These are phyloP conservation scores for Kalmanozyma brasiliensis DNA, from an alignment of 1,284 basidiomycete species.

Conservation along the genomic window DNA sequence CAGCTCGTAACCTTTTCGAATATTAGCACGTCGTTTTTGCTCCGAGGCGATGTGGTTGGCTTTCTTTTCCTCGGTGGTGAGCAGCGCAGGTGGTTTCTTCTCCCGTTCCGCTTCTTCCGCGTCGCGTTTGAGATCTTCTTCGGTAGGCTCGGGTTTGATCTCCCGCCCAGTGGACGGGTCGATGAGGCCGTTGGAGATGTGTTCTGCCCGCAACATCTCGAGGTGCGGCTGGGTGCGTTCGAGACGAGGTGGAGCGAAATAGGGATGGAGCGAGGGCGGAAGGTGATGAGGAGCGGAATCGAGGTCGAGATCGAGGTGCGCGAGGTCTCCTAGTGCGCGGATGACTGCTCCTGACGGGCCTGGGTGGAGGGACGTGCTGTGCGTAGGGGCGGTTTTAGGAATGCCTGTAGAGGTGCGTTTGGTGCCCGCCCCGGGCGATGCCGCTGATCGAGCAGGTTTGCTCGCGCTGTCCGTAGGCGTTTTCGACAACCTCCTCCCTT, in stretches of 20 bases:
- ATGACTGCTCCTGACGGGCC: slow-evolving; percentile 29
- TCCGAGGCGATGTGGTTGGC: slow-evolving; percentile 94
- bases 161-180: slow-evolving; percentile 27
- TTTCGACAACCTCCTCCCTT: slow-evolving; percentile 9
- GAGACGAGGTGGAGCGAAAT: slow-evolving; percentile 31
- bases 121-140: slow-evolving; percentile 29
- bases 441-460: slow-evolving; percentile 9
- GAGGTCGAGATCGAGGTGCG: slow-evolving; percentile 35
- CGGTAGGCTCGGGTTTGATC: slow-evolving; percentile 36
- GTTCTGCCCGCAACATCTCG: slow-evolving; percentile 38
- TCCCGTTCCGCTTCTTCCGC: slow-evolving; percentile 39
- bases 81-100: slow-evolving; percentile 71
- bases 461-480: slow-evolving; percentile 18
- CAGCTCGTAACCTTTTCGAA: slow-evolving; percentile 86
- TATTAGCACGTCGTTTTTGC: slow-evolving; percentile 87
- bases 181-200: slow-evolving; percentile 37
- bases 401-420: slow-evolving; percentile 32
- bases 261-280: slow-evolving; percentile 25
- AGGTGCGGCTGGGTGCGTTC: slow-evolving; percentile 55
- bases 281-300: slow-evolving; percentile 19
- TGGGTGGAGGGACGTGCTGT: slow-evolving; percentile 15
- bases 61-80: slow-evolving; percentile 85
- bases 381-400: slow-evolving; percentile 26
- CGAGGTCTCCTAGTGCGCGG: slow-evolving; percentile 29
- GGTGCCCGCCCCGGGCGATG: slow-evolving; percentile 3